Conservation (phyloP, 164 flowering plant species). For the Vitis cinerea region DNA sequence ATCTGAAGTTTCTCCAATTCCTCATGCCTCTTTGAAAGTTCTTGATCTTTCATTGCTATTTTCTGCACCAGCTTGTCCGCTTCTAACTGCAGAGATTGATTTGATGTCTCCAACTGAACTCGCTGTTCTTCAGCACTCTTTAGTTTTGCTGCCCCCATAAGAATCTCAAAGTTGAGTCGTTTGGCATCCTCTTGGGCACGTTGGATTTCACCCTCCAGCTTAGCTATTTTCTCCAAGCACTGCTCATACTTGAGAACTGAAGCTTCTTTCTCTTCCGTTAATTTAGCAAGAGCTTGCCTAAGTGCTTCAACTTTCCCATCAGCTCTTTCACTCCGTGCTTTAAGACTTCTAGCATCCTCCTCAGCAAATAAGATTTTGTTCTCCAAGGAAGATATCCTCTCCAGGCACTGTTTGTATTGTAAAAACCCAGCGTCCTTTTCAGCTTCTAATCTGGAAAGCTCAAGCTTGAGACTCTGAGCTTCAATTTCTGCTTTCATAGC, state of each 20-base stretch:
- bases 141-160: conserved; percentile 37
- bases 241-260: conserved; percentile 43
- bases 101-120: conserved; percentile 47
- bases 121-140: conserved; percentile 54
- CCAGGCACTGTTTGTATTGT: conserved; percentile 48
- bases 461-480: conserved; percentile 41
- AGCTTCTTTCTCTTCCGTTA: conserved; percentile 53
- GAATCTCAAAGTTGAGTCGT: conserved; percentile 49
- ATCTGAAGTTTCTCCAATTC: conserved; percentile 60
- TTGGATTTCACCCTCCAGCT: conserved; percentile 56
- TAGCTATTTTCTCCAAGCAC: conserved; percentile 51
- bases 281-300: conserved; percentile 35
- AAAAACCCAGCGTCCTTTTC: conserved; percentile 48
- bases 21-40: conserved; percentile 55
- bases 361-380: conserved; percentile 38
- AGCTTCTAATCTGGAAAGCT: conserved; percentile 36
- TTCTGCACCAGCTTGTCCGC: conserved; percentile 47
- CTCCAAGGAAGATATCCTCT: conserved; percentile 50
- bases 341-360: conserved; percentile 36
- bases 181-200: conserved; percentile 50
- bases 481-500: conserved; percentile 51
- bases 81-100: conserved; percentile 58
- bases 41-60: conserved; percentile 58
- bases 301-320: conserved; percentile 45
- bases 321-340: conserved; percentile 36